These are phyloP conservation scores for Apocynum venetum DNA, from an alignment of 257 asterid species.

Conservation along the genomic window DNA sequence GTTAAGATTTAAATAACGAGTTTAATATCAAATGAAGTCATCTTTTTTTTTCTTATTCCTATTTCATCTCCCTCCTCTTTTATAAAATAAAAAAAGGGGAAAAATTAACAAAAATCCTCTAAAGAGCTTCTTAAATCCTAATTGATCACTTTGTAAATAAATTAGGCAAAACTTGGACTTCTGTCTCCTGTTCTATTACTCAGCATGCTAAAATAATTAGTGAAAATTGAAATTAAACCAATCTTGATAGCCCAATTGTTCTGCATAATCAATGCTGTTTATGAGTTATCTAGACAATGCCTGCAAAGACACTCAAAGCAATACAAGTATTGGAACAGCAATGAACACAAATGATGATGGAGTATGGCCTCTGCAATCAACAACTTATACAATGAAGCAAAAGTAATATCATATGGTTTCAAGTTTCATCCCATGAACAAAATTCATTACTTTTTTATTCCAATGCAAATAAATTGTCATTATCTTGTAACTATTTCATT, in stretches of 20 bases:
- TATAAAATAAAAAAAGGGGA: too few relatives aligned
- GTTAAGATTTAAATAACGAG: too few relatives aligned
- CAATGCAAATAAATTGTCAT: too few relatives aligned
- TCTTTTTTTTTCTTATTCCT: too few relatives aligned
- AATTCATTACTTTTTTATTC: neutral
- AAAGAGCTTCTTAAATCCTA: neutral
- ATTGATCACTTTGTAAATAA: neutral
- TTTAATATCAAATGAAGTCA: too few relatives aligned
- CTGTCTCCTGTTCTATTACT: neutral
- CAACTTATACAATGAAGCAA: neutral
- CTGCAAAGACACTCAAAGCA: slow-evolving; percentile 7
- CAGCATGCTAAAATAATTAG: neutral
- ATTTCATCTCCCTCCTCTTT: too few relatives aligned
- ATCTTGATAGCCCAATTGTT: neutral
- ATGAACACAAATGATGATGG: neutral
- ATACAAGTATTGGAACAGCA: neutral
- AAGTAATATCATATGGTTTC: neutral
- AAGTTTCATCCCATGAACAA: neutral
- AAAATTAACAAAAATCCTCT: too few relatives aligned
- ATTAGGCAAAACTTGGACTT: neutral
- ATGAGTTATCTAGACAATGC: slow-evolving; percentile 2
- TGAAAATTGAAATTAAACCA: neutral
- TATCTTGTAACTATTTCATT: too few relatives aligned
- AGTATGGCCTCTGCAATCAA: neutral
- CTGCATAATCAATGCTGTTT: neutral